A percentile compares a stretch with the other conserved stretches of the same genome.
Evolutionary conservation across 345 rosid species (phyloP).

Genomic region (Eucalyptus regnans): DNA sequence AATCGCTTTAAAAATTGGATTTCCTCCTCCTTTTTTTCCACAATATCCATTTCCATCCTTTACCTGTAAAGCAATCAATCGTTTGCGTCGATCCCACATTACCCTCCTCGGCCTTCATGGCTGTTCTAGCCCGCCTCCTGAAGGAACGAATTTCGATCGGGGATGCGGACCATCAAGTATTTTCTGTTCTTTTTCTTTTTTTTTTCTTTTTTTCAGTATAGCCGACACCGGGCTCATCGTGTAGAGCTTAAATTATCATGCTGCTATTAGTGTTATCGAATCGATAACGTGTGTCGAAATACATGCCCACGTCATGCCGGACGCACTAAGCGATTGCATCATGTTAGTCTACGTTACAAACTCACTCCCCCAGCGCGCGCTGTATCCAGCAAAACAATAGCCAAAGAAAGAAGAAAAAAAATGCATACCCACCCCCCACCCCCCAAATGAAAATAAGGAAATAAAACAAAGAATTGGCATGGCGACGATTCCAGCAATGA

Average conservation of each 20-base stretch:
- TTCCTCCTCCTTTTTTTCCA: neutral
- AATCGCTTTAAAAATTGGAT: neutral
- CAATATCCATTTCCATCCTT: neutral
- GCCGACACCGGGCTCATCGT: rapidly evolving
- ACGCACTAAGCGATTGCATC: neutral
- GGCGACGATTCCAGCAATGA: neutral
- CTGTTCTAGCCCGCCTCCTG: neutral
- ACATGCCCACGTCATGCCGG: neutral
- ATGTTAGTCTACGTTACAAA: neutral
- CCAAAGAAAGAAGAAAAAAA: neutral
- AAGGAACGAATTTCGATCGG: neutral
- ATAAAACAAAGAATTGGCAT: neutral
- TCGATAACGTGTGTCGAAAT: neutral
- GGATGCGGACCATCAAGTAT: rapidly evolving
- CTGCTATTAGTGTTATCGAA: neutral
- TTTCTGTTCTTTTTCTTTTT: too few relatives aligned
- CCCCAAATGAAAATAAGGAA: neutral
- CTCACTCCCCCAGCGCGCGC: neutral
- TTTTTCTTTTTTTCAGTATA: neutral
- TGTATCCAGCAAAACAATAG: neutral
- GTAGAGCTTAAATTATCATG: neutral
- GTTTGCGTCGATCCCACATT: neutral
- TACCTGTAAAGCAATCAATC: neutral
- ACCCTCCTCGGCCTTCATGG: neutral
- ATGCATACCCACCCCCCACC: neutral